Conservation (phyloP, 345 rosid species). For the Salix exigua region DNA sequence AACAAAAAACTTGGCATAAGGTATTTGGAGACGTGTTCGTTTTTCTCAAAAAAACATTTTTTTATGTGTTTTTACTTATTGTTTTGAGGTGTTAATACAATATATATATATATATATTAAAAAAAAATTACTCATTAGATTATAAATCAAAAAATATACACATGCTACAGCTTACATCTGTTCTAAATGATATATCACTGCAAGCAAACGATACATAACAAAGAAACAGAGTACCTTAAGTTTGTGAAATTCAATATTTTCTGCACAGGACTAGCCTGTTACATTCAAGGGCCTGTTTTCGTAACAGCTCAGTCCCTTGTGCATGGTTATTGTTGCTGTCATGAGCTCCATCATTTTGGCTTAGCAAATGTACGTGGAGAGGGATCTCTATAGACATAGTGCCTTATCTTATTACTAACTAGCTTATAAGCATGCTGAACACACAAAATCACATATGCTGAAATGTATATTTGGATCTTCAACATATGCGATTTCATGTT, state of each 20-base stretch:
- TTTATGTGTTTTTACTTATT: too few relatives aligned
- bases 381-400: slow-evolving; percentile 31
- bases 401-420: background rate
- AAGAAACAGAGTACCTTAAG: background rate
- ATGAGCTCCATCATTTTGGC: slow-evolving; percentile 40
- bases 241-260: slow-evolving; percentile 20
- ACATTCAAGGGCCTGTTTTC: slow-evolving; percentile 25
- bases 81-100: too few relatives aligned
- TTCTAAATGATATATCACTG: background rate
- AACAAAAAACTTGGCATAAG: too few relatives aligned
- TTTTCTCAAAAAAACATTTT: too few relatives aligned
- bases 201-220: background rate
- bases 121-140: background rate
- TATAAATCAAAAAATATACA: too few relatives aligned
- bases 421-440: background rate
- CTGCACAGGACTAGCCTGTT: slow-evolving; percentile 70
- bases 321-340: slow-evolving; percentile 9
- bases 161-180: too few relatives aligned
- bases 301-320: slow-evolving; percentile 7
- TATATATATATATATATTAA: too few relatives aligned
- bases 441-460: background rate
- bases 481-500: too few relatives aligned
- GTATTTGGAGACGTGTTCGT: too few relatives aligned
- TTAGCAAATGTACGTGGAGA: slow-evolving; percentile 79
- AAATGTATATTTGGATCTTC: background rate